A percentile compares a stretch with the other conserved stretches of the same genome.
phyloP scores from a whole-genome alignment of 2,329 filamentous ascomycete genomes.

The Trichoderma sp. region DNA sequence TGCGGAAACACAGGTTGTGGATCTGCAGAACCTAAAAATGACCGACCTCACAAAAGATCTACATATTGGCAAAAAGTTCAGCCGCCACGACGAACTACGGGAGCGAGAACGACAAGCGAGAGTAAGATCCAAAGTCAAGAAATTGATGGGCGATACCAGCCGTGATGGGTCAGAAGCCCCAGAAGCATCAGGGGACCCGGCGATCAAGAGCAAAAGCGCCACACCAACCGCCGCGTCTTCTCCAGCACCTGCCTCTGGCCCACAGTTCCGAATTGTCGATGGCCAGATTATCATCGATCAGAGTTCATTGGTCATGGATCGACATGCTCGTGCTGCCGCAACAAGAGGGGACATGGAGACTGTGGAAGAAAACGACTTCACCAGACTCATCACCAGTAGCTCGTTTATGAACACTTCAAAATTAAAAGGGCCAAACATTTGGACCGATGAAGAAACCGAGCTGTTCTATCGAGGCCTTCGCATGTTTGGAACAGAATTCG shows the following conservation, averaged over 20 bases:
- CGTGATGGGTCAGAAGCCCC: conserved; percentile 32
- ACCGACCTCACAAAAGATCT: conserved; percentile 71
- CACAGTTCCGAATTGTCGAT: conserved; percentile 67
- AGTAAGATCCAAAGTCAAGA: conserved; percentile 39
- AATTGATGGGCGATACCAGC: conserved; percentile 35
- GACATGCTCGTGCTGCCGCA: conserved; percentile 64
- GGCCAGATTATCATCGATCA: conserved; percentile 75
- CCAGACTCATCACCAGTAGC: conserved; percentile 68
- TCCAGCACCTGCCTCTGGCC: conserved; percentile 45
- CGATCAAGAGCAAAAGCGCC: conserved; percentile 27
- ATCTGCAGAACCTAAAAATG: conserved; percentile 71
- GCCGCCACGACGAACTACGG: conserved; percentile 72
- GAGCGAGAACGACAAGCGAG: conserved; percentile 62
- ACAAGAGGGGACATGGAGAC: conserved; percentile 59
- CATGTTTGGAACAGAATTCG: conserved; percentile 83
- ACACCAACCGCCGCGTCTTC: conserved; percentile 29
- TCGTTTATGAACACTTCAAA: conserved; percentile 68
- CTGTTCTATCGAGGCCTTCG: conserved; percentile 74
- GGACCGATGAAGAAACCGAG: conserved; percentile 72
- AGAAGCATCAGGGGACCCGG: conserved; percentile 25
- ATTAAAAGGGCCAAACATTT: conserved; percentile 65
- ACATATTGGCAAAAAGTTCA: conserved; percentile 74
- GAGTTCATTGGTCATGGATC: conserved; percentile 67
- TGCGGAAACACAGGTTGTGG: conserved; percentile 65
- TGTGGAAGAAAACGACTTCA: conserved; percentile 79